Base-by-base conservation (phyloP, 768 basidiomycete species). In the Psilocybe cubensis region DNA sequence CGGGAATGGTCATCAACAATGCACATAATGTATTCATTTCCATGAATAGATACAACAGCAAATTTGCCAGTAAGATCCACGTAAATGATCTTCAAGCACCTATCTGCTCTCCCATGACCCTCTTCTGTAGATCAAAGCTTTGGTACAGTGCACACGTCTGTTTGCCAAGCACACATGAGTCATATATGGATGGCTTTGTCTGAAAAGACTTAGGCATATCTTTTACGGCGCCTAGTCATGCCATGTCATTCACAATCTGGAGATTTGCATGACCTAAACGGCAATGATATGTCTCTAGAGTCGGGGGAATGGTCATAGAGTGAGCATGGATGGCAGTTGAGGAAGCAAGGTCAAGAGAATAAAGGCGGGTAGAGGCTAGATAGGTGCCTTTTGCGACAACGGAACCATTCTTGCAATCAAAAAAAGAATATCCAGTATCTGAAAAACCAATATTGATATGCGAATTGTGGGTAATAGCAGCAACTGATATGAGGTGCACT, bases 131-230 rank as follows among this genome's bases (percentile, higher is more conserved):
- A n/a, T n/a, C 67, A 38, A 27, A 54, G 52, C 54, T 70, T 71
- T 0, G 74, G 74, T 10, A 78, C 70, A 67, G 61, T 0, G 56
- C 61, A 11, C 58, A 58, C 0, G 64, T 70, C 74, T 79, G 75
- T 63, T 79, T 78, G 1, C 76, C 75, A 42, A 70, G 67, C 33
- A 76, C 65, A 46, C 77, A 78, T 17, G 61, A 57, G 25, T 70
- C 66, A 66, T 73, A 76, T 56, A 64, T 68, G 3, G 66, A 60
- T 4, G 70, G 68, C n/a, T 58, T 25, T 1, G 31, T 9, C 31
- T 67, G 58, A 23, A 70, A 58, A 41, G 63, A 52, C 17, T 61
- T 43, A 18, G 61, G 63, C 63, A 70, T 67, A 68, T 70, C 72
- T 66, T 56, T 31, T 48, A 59, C 40, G 10, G 52, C 49, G 20